Evolutionary conservation across 768 basidiomycete genomes (phyloP).

Genomic region (Auricularia cornea): DNA sequence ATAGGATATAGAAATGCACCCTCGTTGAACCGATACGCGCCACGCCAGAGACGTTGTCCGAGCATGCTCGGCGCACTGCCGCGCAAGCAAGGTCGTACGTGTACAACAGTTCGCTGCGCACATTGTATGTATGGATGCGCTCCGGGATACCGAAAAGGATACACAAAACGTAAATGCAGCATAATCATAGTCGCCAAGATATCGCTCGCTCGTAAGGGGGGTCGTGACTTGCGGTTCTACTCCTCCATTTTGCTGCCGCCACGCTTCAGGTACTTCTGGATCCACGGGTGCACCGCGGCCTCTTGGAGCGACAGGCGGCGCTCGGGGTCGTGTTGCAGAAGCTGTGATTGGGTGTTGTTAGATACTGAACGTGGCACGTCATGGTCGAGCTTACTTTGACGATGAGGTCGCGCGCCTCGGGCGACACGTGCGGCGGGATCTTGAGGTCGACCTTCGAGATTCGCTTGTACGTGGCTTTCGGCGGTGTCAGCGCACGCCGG

Average conservation of each 20-base stretch:
- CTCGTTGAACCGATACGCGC: too few species aligned
- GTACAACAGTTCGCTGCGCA: too few species aligned
- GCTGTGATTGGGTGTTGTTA: constrained; percentile 47
- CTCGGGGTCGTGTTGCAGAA: constrained; percentile 72
- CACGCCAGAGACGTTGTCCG: too few species aligned
- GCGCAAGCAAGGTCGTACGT: too few species aligned
- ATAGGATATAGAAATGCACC: too few species aligned
- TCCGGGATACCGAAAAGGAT: too few species aligned
- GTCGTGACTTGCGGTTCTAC: background rate
- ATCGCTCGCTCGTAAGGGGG: too few species aligned
- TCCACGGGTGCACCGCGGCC: constrained; percentile 82
- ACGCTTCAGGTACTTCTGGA: constrained; percentile 30
- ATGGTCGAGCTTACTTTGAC: constrained; percentile 31
- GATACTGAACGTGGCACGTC: constrained; percentile 25
- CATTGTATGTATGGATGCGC: too few species aligned
- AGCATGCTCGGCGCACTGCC: too few species aligned
- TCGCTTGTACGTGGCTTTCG: constrained; percentile 75
- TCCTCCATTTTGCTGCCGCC: background rate
- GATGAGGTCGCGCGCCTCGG: constrained; percentile 63
- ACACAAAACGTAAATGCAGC: too few species aligned
- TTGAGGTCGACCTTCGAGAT: constrained; percentile 81
- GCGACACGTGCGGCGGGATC: constrained; percentile 49
- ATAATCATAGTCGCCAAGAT: too few species aligned
- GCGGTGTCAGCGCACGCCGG: too few species aligned
- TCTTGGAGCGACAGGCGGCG: constrained; percentile 66